Percentiles rank a stretch among this genome's conserved stretches.
phyloP scores from a whole-genome alignment of 1,139 yeast species.

The Suhomyces bolitotheri region DNA sequence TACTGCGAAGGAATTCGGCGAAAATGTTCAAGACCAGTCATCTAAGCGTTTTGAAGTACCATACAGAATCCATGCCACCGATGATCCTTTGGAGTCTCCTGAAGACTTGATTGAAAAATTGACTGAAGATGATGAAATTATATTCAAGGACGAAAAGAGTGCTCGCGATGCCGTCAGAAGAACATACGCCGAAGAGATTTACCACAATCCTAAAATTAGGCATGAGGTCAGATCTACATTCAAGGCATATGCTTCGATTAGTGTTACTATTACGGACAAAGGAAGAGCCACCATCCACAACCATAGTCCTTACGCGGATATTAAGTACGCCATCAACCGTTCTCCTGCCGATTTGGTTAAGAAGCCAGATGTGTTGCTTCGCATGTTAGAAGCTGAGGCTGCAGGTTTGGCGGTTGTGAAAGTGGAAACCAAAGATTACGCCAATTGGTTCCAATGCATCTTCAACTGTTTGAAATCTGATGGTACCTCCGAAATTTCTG shows the following conservation, averaged over 20 bases:
- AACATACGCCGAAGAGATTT: constrained; percentile 76
- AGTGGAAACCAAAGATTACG: constrained; percentile 46
- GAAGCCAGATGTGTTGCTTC: constrained; percentile 77
- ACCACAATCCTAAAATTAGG: constrained; percentile 80
- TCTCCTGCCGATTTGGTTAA: constrained; percentile 70
- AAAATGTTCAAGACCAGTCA: constrained; percentile 69
- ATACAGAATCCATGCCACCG: constrained; percentile 72
- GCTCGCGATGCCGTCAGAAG: constrained; percentile 76
- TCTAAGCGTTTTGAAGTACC: constrained; percentile 46
- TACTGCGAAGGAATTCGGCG: constrained; percentile 77
- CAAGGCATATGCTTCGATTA: constrained; percentile 66
- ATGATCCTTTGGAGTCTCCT: constrained; percentile 69
- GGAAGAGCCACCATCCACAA: constrained; percentile 81
- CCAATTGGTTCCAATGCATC: constrained; percentile 47
- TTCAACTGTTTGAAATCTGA: constrained; percentile 72
- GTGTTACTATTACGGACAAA: constrained; percentile 80
- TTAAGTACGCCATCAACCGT: constrained; percentile 86
- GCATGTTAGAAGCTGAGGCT: constrained; percentile 90
- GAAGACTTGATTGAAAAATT: constrained; percentile 59
- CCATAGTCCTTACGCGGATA: constrained; percentile 80
- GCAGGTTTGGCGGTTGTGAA: constrained; percentile 54
- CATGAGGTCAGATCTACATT: constrained; percentile 71
- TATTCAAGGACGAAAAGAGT: constrained; percentile 58
- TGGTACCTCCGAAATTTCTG: constrained; percentile 78
- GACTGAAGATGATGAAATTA: constrained; percentile 54